Conservation (phyloP, 192 early-diverging fungal species). For the Coemansia sp. region DNA sequence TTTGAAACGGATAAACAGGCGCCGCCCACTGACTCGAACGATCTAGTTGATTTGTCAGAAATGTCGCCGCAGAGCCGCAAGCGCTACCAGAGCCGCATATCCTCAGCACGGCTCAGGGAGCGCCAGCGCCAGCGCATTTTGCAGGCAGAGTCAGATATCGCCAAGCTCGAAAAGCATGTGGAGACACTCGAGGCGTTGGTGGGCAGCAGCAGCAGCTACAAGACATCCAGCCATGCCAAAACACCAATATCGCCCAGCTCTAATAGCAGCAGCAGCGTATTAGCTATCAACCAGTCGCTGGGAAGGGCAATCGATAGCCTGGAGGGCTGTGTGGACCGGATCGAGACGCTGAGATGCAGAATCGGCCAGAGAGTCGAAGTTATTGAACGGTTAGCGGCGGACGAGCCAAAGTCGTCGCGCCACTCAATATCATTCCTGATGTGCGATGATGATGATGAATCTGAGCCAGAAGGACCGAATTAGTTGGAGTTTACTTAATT, state of each 20-base stretch:
- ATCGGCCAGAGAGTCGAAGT: constrained; percentile 15
- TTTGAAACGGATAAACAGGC: background rate
- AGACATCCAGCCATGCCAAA: no score
- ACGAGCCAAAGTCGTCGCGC: constrained; percentile 1
- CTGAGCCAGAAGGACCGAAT: background rate
- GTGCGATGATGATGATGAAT: constrained; percentile 7
- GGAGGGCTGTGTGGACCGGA: constrained; percentile 21
- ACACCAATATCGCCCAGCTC: background rate
- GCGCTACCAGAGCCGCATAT: constrained; percentile 47
- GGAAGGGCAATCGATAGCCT: constrained; percentile 22
- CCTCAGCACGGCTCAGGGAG: constrained; percentile 44
- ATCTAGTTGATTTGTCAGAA: constrained; percentile 6
- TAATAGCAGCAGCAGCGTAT: background rate
- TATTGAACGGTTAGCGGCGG: background rate
- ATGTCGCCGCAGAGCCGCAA: constrained; percentile 45
- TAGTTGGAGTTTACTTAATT: background rate
- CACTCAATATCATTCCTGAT: constrained; percentile 40
- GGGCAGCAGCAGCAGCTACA: background rate
- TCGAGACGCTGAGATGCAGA: constrained; percentile 23
- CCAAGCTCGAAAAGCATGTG: constrained; percentile 25
- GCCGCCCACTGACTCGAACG: background rate
- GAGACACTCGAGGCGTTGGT: constrained; percentile 20
- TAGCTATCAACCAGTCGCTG: constrained; percentile 10
- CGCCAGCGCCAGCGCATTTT: constrained; percentile 35
- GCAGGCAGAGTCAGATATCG: constrained; percentile 15